Evolutionary conservation across 2,329 filamentous ascomycete genomes (phyloP), one percentile per base, ranked within the genome.

Genomic region (Epichloe elymi): DNA sequence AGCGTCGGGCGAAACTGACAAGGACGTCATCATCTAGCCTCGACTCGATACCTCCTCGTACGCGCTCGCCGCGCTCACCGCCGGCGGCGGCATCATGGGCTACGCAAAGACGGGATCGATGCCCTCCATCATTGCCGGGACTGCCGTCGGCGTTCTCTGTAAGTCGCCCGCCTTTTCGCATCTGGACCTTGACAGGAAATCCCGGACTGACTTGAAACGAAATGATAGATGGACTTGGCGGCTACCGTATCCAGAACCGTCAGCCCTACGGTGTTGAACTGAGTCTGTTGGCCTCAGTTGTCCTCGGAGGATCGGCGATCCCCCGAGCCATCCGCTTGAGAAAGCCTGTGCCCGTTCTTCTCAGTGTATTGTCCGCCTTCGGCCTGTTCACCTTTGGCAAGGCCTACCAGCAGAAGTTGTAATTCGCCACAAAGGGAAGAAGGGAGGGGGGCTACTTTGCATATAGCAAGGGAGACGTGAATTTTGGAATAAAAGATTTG

Each of bases 241-340:
- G 85, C 57, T 83, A 86, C 63, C 86, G 90, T 53, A 82, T 95
- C 56, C 82, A 85, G 60, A 83, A 81, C 60, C 74, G 77, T 54
- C 78, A 88, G 65, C 66, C 86, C 3, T 95, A 93, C 66, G 93
- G 91, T 55, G 71, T 94, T 58, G 93, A 97, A 69, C 73, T 95
- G 42, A 87, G 85, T n/a, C 76, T 98, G 10, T 74, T 96, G 42
- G 93, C 93, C 4, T 95, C 88, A 0, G 61, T 88, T n/a, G 71
- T 97, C 26, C 77, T 98, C 37, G 91, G 78, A 41, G 89, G 88
- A 19, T 86, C 86, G 41, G 85, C 87, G 2, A 83, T 54, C 93
- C 93, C 93, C 12, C 79, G 93, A 49, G 93, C 89, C 4, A 82
- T 98, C 62, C 87, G 82, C 66, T 78, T 83, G 41, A 75, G 78